These are phyloP conservation scores for Ascoidea asiatica DNA, from an alignment of 805 yeast species.

Conservation along the genomic window DNA sequence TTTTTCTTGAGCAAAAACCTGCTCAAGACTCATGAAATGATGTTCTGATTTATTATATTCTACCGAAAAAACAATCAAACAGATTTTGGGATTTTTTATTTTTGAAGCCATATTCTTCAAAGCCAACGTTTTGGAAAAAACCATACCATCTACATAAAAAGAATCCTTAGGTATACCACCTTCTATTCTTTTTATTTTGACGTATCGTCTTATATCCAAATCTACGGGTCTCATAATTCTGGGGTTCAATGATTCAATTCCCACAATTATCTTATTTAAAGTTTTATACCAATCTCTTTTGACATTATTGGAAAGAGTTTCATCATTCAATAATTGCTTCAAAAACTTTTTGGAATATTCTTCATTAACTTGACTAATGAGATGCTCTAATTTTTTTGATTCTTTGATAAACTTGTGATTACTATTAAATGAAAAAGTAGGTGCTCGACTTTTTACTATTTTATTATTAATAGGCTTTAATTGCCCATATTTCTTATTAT, in stretches of 20 bases:
- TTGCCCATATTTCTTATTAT: background rate
- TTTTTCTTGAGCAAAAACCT: conserved; percentile 75
- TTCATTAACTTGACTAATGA: conserved; percentile 2
- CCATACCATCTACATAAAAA: conserved; percentile 57
- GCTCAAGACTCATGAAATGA: conserved; percentile 69
- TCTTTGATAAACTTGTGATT: background rate
- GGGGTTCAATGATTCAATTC: conserved; percentile 45
- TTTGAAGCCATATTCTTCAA: conserved; percentile 60
- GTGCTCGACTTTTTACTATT: conserved; percentile 18
- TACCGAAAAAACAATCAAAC: conserved; percentile 77
- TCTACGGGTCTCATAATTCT: conserved; percentile 54
- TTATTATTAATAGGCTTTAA: background rate
- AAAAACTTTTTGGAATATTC: conserved; percentile 2
- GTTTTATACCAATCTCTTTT: conserved; percentile 40
- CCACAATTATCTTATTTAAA: conserved; percentile 35
- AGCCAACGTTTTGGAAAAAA: conserved; percentile 76
- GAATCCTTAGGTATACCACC: conserved; percentile 63
- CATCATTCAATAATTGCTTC: conserved; percentile 6
- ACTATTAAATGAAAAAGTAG: conserved; percentile 7
- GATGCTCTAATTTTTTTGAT: conserved; percentile 3
- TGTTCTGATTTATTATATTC: conserved; percentile 72
- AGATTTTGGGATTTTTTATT: conserved; percentile 57
- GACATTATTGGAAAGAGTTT: conserved; percentile 4
- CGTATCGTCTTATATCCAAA: conserved; percentile 76
- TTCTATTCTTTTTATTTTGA: conserved; percentile 71